phyloP scores from a whole-genome alignment of 257 asterid species.

The Nicotiana benthamiana region DNA sequence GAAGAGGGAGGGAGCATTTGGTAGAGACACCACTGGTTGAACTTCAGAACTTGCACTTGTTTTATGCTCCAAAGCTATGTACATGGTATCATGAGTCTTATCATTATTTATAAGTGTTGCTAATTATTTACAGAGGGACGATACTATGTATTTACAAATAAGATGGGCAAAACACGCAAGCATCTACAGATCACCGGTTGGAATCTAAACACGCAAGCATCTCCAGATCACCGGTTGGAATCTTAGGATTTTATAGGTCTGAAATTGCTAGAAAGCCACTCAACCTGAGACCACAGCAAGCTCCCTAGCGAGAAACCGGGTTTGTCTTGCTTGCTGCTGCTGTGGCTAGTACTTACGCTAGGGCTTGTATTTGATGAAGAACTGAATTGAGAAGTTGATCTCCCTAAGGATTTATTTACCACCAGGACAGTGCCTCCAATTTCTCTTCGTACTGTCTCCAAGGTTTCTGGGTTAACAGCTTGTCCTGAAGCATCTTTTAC shows the following conservation, averaged over 20 bases:
- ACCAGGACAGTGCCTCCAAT: constrained; percentile 42
- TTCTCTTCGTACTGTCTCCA: constrained; percentile 53
- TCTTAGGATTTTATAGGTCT: constrained; percentile 39
- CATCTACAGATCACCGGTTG: background rate
- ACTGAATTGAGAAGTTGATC: constrained; percentile 2
- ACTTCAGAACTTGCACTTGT: background rate
- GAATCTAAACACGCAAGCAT: background rate
- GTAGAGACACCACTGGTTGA: background rate
- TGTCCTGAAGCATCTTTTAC: constrained; percentile 64
- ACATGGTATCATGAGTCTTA: background rate
- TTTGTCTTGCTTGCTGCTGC: constrained; percentile 19
- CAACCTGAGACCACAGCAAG: constrained; percentile 73
- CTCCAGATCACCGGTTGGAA: background rate
- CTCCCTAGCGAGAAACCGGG: constrained; percentile 48
- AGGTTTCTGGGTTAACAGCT: constrained; percentile 28
- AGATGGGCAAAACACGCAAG: background rate
- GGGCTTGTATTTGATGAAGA: constrained; percentile 15
- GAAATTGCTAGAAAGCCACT: constrained; percentile 57
- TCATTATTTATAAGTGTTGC: background rate
- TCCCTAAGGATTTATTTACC: constrained; percentile 17
- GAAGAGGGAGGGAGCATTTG: background rate
- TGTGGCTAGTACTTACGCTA: constrained; percentile 10
- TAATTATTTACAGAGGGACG: constrained; percentile 3
- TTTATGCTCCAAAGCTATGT: background rate
- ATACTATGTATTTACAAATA: constrained; percentile 3